Conservation (phyloP, 345 rosid genomes). For the Camelina hispida region DNA sequence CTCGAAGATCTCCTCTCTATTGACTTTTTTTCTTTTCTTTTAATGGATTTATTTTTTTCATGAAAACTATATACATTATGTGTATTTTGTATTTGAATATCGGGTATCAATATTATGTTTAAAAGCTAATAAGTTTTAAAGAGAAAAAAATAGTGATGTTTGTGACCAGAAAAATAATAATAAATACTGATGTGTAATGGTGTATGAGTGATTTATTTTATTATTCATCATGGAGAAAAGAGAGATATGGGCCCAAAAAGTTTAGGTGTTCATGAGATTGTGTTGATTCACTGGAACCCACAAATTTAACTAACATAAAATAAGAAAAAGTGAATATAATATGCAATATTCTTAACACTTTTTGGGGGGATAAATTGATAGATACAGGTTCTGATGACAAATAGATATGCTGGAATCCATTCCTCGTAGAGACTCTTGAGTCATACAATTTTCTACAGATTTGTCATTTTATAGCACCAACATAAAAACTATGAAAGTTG, state of each 20-base stretch:
- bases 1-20: conserved; percentile 62
- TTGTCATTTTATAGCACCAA: too few relatives aligned
- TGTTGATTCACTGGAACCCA: conserved; percentile 47
- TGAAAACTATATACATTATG: conserved; percentile 18
- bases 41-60: not conserved
- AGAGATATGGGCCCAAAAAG: conserved; percentile 39
- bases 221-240: conserved; percentile 38
- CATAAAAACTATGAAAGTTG: too few relatives aligned
- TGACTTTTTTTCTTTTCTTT: conserved; percentile 27
- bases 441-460: not conserved
- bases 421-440: not conserved
- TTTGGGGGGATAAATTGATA: not conserved
- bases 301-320: conserved; percentile 18
- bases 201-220: conserved; percentile 33
- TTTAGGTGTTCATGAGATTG: conserved; percentile 43
- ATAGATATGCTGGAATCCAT: not conserved
- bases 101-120: conserved; percentile 25
- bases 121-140: not conserved
- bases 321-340: conserved; percentile 26
- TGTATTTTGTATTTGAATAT: conserved; percentile 6
- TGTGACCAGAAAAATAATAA: not conserved
- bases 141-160: not conserved
- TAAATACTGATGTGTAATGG: conserved; percentile 23
- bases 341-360: conserved; percentile 24
- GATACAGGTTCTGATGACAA: conserved; percentile 14